phyloP scores from a whole-genome alignment of 2,329 filamentous ascomycete genomes.

The Lachnellula hyalina region DNA sequence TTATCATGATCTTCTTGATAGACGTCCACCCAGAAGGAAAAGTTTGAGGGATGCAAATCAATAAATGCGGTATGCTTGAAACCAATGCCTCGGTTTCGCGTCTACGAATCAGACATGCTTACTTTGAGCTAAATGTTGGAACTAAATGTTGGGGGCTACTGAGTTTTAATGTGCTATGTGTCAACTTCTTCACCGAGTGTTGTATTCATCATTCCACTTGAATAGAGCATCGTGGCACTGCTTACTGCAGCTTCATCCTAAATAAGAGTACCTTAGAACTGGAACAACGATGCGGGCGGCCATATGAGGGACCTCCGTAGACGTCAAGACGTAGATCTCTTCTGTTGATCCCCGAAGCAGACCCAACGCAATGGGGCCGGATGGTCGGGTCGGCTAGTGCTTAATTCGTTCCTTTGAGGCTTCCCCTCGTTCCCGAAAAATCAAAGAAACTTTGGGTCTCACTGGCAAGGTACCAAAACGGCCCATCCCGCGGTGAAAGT shows the following conservation, averaged over 20 bases:
- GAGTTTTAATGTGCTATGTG: not conserved
- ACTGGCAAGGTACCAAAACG: conserved; percentile 13
- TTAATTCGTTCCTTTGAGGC: not conserved
- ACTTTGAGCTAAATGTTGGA: no score
- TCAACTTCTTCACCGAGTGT: not conserved
- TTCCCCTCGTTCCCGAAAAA: not conserved
- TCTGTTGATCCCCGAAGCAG: not conserved
- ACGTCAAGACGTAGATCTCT: conserved; percentile 1
- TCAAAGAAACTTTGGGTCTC: not conserved
- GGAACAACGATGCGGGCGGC: not conserved
- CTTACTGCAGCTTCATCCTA: not conserved
- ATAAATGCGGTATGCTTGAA: not conserved
- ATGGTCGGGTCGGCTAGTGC: conserved; percentile 12
- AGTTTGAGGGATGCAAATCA: not conserved
- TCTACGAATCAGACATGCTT: not conserved
- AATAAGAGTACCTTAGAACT: not conserved
- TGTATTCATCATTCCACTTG: not conserved
- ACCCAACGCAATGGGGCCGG: conserved; percentile 9
- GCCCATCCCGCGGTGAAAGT: conserved; percentile 11
- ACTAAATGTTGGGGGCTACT: conserved; percentile 1
- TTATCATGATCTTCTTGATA: no score
- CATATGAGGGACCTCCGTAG: not conserved
- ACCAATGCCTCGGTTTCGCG: not conserved
- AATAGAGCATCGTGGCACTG: not conserved
- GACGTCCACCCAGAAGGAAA: not conserved